Percentiles rank a stretch among this genome's conserved stretches.
These are phyloP conservation scores for Triticum urartu DNA, from an alignment of 176 grass and related monocot species.

Conservation along the genomic window DNA sequence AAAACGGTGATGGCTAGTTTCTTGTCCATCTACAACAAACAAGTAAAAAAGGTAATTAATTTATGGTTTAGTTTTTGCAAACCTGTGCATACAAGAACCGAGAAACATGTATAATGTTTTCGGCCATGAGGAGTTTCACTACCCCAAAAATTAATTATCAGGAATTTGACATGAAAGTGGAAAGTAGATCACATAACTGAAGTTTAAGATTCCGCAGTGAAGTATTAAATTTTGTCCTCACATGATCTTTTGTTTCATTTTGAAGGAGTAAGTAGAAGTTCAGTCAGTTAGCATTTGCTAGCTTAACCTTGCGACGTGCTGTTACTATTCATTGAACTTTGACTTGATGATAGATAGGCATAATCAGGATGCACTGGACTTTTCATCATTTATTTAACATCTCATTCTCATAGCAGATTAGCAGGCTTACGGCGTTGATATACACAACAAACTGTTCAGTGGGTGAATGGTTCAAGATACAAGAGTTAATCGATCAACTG, in stretches of 20 bases:
- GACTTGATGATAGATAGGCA: neutral
- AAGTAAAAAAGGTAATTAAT: conserved; percentile 3
- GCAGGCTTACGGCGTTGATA: neutral
- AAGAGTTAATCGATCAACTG: neutral
- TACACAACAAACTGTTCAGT: neutral
- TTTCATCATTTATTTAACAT: neutral
- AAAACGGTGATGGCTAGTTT: conserved; percentile 92
- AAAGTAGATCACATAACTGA: neutral
- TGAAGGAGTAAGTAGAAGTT: neutral
- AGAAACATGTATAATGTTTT: neutral
- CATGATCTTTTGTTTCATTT: neutral
- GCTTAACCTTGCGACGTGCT: neutral
- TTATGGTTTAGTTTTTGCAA: neutral
- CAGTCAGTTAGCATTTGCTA: neutral
- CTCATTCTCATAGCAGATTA: neutral
- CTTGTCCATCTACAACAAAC: conserved; percentile 58
- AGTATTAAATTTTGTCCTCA: neutral
- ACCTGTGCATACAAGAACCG: neutral
- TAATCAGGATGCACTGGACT: neutral
- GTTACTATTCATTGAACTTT: neutral
- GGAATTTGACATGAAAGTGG: conserved; percentile 9
- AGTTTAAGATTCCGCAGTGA: neutral
- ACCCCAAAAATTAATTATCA: neutral
- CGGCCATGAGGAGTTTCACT: neutral
- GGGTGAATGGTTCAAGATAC: neutral